phyloP scores from a whole-genome alignment of 2,329 filamentous ascomycete genomes.

The Graphilbum fragrans region DNA sequence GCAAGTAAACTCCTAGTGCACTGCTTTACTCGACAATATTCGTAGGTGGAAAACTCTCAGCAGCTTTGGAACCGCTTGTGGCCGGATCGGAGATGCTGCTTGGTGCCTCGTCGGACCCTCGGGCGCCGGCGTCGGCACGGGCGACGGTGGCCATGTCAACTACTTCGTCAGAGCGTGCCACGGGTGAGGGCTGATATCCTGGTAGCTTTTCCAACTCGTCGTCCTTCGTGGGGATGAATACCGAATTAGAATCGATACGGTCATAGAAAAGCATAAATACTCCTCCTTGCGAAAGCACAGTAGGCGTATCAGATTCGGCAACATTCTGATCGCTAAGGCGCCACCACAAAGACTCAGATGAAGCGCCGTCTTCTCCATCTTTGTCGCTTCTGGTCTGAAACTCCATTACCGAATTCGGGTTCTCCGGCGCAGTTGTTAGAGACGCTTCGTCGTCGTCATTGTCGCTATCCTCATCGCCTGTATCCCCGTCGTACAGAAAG shows the following conservation, averaged over 20 bases:
- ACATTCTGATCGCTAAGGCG: slow-evolving; percentile 84
- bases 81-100: too few species aligned
- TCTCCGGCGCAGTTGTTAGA: too few species aligned
- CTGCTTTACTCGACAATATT: too few species aligned
- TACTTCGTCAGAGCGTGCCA: too few species aligned
- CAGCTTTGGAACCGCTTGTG: too few species aligned
- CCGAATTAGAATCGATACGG: slow-evolving; percentile 41
- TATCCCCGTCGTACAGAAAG: too few species aligned
- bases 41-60: too few species aligned
- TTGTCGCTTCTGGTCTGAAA: background rate
- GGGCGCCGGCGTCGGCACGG: too few species aligned
- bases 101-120: too few species aligned
- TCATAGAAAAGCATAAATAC: slow-evolving; percentile 99
- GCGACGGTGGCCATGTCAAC: too few species aligned
- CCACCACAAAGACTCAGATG: slow-evolving; percentile 61
- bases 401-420: background rate
- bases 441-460: slow-evolving; percentile 1
- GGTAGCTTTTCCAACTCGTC: background rate
- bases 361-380: slow-evolving; percentile 15
- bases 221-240: slow-evolving; percentile 20
- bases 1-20: too few species aligned
- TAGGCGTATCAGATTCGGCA: slow-evolving; percentile 56
- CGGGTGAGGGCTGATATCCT: background rate
- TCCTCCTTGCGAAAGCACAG: slow-evolving; percentile 62
- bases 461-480: slow-evolving; percentile 8